A percentile compares a stretch with the other conserved stretches of the same genome.
Evolutionary conservation across 2,329 filamentous ascomycete genomes (phyloP).

Genomic region (Madurella mycetomatis): DNA sequence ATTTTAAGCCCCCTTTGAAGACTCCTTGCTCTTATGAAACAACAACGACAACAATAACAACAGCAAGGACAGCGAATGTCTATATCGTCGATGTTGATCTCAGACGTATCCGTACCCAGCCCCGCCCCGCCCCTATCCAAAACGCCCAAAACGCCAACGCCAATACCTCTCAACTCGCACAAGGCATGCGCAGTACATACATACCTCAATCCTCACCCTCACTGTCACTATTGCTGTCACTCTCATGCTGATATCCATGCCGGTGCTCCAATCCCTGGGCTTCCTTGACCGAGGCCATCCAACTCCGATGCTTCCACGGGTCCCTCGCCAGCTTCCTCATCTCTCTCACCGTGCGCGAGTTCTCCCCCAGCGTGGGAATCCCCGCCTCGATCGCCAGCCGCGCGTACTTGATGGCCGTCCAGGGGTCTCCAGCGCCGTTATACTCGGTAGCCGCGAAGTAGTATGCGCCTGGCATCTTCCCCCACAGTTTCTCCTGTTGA

Average conservation of each 20-base stretch:
- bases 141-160: too few species aligned
- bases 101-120: too few species aligned
- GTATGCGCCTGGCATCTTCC: constrained; percentile 34
- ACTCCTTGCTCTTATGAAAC: too few species aligned
- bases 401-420: constrained; percentile 37
- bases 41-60: too few species aligned
- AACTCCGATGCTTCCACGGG: constrained; percentile 39
- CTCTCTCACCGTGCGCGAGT: constrained; percentile 32
- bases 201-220: too few species aligned
- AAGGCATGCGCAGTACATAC: too few species aligned
- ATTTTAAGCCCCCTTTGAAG: too few species aligned
- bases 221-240: not conserved
- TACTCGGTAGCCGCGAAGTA: constrained; percentile 37
- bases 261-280: not conserved
- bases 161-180: too few species aligned
- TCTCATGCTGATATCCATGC: not conserved
- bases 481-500: constrained; percentile 38
- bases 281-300: constrained; percentile 33
- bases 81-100: too few species aligned
- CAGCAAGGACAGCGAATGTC: too few species aligned
- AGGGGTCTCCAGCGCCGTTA: constrained; percentile 37
- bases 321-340: constrained; percentile 33
- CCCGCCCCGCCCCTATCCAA: too few species aligned
- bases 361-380: constrained; percentile 29
- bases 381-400: constrained; percentile 36